Conservation (phyloP, 768 basidiomycete genomes). For the Suillus clintonianus region DNA sequence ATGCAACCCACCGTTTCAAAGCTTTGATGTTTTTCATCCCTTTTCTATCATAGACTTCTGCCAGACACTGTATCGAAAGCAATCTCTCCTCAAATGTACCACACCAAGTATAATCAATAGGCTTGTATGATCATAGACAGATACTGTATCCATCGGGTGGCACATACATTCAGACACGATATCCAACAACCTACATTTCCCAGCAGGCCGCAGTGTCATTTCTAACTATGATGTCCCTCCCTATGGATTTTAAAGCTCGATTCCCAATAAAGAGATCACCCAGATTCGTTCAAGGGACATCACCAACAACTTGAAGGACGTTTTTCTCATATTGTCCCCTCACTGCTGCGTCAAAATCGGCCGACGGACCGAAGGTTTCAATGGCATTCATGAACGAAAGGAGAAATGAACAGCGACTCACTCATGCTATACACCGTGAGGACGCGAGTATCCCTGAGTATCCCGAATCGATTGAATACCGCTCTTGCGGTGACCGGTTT, state of each 20-base stretch:
- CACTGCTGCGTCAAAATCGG: background rate
- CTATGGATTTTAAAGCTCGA: background rate
- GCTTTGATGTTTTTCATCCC: slow-evolving; percentile 33
- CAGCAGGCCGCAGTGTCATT: background rate
- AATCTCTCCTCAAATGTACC: background rate
- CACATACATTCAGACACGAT: background rate
- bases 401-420: background rate
- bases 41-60: background rate
- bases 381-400: background rate
- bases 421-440: background rate
- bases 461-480: background rate
- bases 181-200: background rate
- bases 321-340: background rate
- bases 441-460: background rate
- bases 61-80: slow-evolving; percentile 1
- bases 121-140: background rate
- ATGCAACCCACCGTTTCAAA: slow-evolving; percentile 65
- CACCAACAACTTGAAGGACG: too few relatives aligned
- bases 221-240: background rate
- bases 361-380: background rate
- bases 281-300: background rate
- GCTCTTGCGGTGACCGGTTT: background rate
- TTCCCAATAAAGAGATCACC: background rate
- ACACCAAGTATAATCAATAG: background rate
- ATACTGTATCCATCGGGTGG: slow-evolving; percentile 3